phyloP scores from a whole-genome alignment of 257 asterid genomes.

The Dorcoceras hygrometricum region DNA sequence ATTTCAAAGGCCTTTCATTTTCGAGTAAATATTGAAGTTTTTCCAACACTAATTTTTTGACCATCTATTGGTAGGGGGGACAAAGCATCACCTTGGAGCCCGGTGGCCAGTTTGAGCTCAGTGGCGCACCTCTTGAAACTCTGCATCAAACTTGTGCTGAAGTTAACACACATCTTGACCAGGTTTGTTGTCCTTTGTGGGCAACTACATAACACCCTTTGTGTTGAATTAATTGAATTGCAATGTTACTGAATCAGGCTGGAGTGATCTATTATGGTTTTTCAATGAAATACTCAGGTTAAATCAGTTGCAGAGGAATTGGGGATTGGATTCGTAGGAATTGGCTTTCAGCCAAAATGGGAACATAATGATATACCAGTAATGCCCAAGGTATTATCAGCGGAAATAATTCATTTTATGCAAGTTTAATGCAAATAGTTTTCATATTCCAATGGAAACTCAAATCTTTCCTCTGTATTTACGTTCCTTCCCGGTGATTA shows the following conservation, averaged over 20 bases:
- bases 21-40: slow-evolving; percentile 1
- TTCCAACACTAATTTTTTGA: slow-evolving; percentile 8
- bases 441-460: background rate
- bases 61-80: slow-evolving; percentile 52
- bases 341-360: slow-evolving; percentile 97
- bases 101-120: slow-evolving; percentile 97
- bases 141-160: slow-evolving; percentile 80
- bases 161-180: slow-evolving; percentile 97
- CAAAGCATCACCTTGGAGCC: slow-evolving; percentile 98
- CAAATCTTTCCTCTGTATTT: background rate
- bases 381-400: slow-evolving; percentile 87
- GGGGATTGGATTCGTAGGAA: slow-evolving; percentile 92
- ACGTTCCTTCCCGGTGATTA: background rate
- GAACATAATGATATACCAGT: slow-evolving; percentile 81
- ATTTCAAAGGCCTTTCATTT: slow-evolving; percentile 3
- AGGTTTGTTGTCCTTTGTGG: slow-evolving; percentile 39
- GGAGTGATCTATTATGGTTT: background rate
- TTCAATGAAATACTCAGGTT: slow-evolving; percentile 51
- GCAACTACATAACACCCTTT: too few species aligned
- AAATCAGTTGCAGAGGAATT: slow-evolving; percentile 98
- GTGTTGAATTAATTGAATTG: too few species aligned
- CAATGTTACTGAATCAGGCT: background rate
- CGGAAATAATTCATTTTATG: background rate
- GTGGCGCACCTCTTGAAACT: slow-evolving; percentile 98
- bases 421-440: slow-evolving; percentile 14